phyloP scores from a whole-genome alignment of 495 filamentous ascomycete genomes.

The Poronia punctata region DNA sequence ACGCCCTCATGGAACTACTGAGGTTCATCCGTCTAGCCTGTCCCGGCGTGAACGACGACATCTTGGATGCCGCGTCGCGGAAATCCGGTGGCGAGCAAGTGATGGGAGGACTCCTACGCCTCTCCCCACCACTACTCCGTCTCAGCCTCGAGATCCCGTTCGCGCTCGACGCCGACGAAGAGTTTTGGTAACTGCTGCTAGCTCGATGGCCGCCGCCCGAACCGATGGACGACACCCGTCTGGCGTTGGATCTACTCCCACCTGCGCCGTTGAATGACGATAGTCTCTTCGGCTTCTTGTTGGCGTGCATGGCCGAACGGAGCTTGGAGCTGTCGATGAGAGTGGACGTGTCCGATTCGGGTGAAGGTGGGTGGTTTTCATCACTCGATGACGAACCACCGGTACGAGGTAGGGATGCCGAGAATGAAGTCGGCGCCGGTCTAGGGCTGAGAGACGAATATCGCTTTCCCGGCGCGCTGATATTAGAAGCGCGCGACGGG shows the following conservation, averaged over 20 bases:
- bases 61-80: conserved; percentile 4
- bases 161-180: conserved; percentile 29
- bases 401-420: conserved; percentile 13
- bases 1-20: conserved; percentile 25
- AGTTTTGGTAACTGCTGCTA: conserved; percentile 24
- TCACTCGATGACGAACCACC: conserved; percentile 18
- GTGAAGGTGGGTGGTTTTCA: conserved; percentile 38
- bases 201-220: conserved; percentile 17
- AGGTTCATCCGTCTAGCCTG: conserved; percentile 41
- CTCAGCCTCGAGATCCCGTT: conserved; percentile 41
- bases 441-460: conserved; percentile 26
- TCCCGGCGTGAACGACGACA: conserved; percentile 29
- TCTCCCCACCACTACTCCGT: conserved; percentile 31
- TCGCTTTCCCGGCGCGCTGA: conserved; percentile 25
- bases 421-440: neutral
- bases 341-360: conserved; percentile 36
- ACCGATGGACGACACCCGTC: conserved; percentile 31
- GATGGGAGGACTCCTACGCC: conserved; percentile 38
- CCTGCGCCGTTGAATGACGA: conserved; percentile 24
- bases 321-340: conserved; percentile 39
- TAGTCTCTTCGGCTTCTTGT: conserved; percentile 35
- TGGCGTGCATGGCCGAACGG: conserved; percentile 37
- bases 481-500: conserved; percentile 34
- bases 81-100: conserved; percentile 35
- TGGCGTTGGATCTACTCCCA: conserved; percentile 16